These are phyloP conservation scores for Colletotrichum sp. DNA, from an alignment of 2,329 filamentous ascomycete genomes.

Conservation along the genomic window DNA sequence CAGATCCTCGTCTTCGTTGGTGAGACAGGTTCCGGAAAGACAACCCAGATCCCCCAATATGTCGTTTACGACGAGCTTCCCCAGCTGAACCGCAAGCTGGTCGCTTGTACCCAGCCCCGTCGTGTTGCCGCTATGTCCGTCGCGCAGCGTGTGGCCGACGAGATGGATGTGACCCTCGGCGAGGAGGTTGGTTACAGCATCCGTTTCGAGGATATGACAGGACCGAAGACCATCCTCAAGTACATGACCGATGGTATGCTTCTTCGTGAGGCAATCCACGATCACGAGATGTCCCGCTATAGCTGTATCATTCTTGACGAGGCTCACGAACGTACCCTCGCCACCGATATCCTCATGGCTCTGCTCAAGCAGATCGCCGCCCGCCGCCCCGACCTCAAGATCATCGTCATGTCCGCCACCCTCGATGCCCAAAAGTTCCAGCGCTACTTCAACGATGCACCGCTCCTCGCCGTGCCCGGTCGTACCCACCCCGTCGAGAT, in stretches of 20 bases:
- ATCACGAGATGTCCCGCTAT: slow-evolving; percentile 89
- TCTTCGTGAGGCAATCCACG: slow-evolving; percentile 93
- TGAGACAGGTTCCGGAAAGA: slow-evolving; percentile 99
- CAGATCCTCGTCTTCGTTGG: slow-evolving; percentile 99
- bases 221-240: slow-evolving; percentile 89
- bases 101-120: slow-evolving; percentile 96
- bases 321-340: slow-evolving; percentile 95
- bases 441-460: slow-evolving; percentile 93
- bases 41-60: slow-evolving; percentile 98
- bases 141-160: slow-evolving; percentile 94
- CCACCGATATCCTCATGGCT: slow-evolving; percentile 97
- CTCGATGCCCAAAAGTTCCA: slow-evolving; percentile 98
- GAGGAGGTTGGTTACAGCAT: slow-evolving; percentile 99
- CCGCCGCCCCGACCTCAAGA: slow-evolving; percentile 88
- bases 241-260: slow-evolving; percentile 99
- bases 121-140: slow-evolving; percentile 99
- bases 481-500: slow-evolving; percentile 97
- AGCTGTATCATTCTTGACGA: slow-evolving; percentile 99
- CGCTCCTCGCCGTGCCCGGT: slow-evolving; percentile 90
- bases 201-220: slow-evolving; percentile 95
- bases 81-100: slow-evolving; percentile 83
- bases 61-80: slow-evolving; percentile 97
- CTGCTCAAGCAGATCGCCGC: slow-evolving; percentile 88
- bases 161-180: slow-evolving; percentile 92
- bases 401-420: slow-evolving; percentile 99